A percentile compares a stretch with the other conserved stretches of the same genome.
Conservation (phyloP, 495 filamentous ascomycete species). For the Lasiosphaeria hispida region DNA sequence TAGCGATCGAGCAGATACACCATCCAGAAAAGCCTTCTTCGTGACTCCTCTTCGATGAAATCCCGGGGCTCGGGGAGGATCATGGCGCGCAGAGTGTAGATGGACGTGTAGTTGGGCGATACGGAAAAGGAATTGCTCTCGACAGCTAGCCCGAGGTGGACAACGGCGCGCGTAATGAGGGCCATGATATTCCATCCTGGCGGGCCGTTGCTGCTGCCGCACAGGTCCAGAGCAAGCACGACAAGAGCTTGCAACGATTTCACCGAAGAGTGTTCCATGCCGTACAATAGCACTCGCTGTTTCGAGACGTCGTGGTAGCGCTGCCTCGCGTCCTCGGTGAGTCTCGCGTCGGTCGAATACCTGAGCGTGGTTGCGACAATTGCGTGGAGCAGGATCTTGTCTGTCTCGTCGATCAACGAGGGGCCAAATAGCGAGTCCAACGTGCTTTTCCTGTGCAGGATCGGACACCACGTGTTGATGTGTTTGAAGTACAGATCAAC, state of each 20-base stretch:
- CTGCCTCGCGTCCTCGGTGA: conserved; percentile 67
- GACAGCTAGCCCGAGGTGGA: conserved; percentile 78
- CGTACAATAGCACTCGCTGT: conserved; percentile 78
- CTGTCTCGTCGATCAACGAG: conserved; percentile 70
- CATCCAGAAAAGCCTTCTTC: conserved; percentile 87
- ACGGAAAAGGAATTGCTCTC: conserved; percentile 74
- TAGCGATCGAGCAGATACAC: conserved; percentile 86
- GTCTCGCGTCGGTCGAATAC: conserved; percentile 70
- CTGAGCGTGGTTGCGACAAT: conserved; percentile 82
- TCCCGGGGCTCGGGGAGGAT: conserved; percentile 76
- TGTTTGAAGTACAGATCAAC: conserved; percentile 89
- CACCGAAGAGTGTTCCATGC: conserved; percentile 82
- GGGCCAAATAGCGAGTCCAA: conserved; percentile 79
- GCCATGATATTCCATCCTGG: conserved; percentile 88
- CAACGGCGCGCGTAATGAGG: conserved; percentile 78
- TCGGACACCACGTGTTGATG: conserved; percentile 88
- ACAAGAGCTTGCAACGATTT: conserved; percentile 83
- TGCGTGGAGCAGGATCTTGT: conserved; percentile 78
- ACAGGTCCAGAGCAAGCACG: conserved; percentile 75
- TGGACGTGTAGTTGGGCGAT: conserved; percentile 72
- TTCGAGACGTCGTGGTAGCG: conserved; percentile 79
- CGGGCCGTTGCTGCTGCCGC: conserved; percentile 77
- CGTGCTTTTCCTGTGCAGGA: conserved; percentile 75
- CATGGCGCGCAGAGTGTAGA: conserved; percentile 80
- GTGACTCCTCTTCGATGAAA: conserved; percentile 84